Base-by-base conservation (phyloP, 768 basidiomycete genomes). In the Kwoniella sp. region DNA sequence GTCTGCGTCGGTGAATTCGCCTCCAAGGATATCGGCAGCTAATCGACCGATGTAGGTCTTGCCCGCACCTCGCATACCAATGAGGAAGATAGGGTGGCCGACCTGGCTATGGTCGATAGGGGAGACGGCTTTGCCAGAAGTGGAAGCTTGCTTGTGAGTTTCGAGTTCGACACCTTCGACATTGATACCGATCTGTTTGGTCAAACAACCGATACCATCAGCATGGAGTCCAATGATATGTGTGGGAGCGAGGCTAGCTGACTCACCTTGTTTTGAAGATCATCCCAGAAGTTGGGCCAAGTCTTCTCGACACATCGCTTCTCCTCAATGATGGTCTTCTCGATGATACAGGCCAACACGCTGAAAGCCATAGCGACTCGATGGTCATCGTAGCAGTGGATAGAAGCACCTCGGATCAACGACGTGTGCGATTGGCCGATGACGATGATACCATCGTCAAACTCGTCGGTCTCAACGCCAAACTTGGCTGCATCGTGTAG, bases 241-340 rank as follows among this genome's bases (percentile, higher is more conserved):
- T 7, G 9, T 10, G 22, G 27, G 27, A 48, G 4, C 8, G 40
- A 44, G 3, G 17, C 17, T 9, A 44, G 17, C 40, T 19, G 10
- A 44, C 82, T 2, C 55, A 90, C 91, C 86, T 96, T 96, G 83
- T 91, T 93, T 77, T 91, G 86, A 25, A 99, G 83, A 79, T 98
- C 96, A 76, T 98, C 96, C 94, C 95, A 99, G 92, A 94, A 99
- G 77, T 93, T 94, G 0, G 96, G 96, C 95, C 95, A 99, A 0
- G 95, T 99, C 85, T 99, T 99, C 81, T 95, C 95, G 30, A 99
- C 96, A 74, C 96, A 97, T 58, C 94, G 84, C 81, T 95, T 95
- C 82, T 98, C 95, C 75, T 97, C 93, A 27, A 98, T 84, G 68
- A 91, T 82, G 1, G 90, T 90, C n/a, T 85, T 86, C 33, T 84